Evolutionary conservation across 306 rosid genomes (phyloP).

Genomic region (Citrullus colocynthis): DNA sequence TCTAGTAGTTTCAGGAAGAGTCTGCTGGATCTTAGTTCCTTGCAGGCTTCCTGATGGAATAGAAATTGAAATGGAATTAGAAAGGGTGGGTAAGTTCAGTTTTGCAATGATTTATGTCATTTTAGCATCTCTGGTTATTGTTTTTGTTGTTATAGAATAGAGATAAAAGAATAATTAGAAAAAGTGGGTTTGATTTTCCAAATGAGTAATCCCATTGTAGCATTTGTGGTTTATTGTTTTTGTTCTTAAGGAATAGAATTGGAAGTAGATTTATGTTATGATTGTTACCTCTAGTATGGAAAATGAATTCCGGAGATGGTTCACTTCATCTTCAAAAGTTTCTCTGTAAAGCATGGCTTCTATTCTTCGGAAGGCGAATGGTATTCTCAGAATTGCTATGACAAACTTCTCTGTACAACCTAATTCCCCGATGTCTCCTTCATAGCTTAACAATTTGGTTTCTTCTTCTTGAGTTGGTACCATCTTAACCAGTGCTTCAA

Average conservation of each 20-base stretch:
- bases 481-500: conserved; percentile 90
- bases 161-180: background rate
- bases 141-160: background rate
- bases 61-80: background rate
- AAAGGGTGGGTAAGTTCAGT: too few relatives aligned
- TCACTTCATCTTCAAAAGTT: conserved; percentile 87
- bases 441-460: conserved; percentile 48
- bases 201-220: background rate
- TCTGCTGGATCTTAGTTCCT: conserved; percentile 88
- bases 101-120: background rate
- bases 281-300: conserved; percentile 78
- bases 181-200: background rate
- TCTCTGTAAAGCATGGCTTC: conserved; percentile 84
- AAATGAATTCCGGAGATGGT: conserved; percentile 78
- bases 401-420: conserved; percentile 85
- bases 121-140: background rate
- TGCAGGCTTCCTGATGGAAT: conserved; percentile 72
- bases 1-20: conserved; percentile 79
- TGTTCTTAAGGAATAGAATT: background rate
- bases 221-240: background rate
- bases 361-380: conserved; percentile 61
- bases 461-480: conserved; percentile 80
- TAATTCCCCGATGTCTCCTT: conserved; percentile 66
- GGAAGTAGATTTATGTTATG: background rate
- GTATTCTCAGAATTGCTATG: conserved; percentile 46